Conservation (phyloP, 2,329 filamentous ascomycete species). For the Lojkania enalia region DNA sequence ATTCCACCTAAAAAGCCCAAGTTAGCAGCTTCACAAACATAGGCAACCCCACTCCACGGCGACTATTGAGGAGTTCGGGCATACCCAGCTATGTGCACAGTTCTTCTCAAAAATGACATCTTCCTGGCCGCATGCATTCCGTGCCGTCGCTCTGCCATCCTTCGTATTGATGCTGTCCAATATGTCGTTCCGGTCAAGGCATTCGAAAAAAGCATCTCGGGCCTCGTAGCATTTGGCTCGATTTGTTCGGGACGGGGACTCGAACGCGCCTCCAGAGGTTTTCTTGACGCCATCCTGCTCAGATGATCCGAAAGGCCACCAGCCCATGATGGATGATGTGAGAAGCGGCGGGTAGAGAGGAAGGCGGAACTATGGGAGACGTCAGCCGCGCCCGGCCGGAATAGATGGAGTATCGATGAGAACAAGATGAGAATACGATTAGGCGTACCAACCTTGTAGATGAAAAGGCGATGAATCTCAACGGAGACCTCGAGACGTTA, state of each 20-base stretch:
- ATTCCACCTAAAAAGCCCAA: constrained; percentile 69
- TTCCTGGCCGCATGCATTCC: constrained; percentile 63
- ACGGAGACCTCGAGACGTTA: no score
- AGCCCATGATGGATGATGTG: constrained; percentile 52
- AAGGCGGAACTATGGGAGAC: no score
- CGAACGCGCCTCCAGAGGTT: constrained; percentile 58
- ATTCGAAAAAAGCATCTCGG: constrained; percentile 84
- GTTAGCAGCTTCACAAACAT: neutral
- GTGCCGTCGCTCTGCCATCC: constrained; percentile 53
- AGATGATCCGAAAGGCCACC: constrained; percentile 52
- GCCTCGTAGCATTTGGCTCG: constrained; percentile 86
- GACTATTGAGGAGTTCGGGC: constrained; percentile 38
- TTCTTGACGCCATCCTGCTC: constrained; percentile 43
- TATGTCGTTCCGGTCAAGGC: constrained; percentile 80
- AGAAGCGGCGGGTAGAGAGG: constrained; percentile 3
- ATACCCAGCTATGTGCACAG: constrained; percentile 88
- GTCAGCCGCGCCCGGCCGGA: no score
- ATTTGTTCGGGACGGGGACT: constrained; percentile 83
- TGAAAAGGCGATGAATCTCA: no score
- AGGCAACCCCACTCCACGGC: constrained; percentile 9
- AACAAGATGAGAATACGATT: no score
- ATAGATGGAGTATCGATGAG: no score
- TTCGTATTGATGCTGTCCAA: constrained; percentile 69
- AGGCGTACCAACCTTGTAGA: no score
- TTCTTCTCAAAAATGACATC: constrained; percentile 74